Base-by-base conservation (phyloP, 2,329 filamentous ascomycete species). In the Rugonectria rugulosa region DNA sequence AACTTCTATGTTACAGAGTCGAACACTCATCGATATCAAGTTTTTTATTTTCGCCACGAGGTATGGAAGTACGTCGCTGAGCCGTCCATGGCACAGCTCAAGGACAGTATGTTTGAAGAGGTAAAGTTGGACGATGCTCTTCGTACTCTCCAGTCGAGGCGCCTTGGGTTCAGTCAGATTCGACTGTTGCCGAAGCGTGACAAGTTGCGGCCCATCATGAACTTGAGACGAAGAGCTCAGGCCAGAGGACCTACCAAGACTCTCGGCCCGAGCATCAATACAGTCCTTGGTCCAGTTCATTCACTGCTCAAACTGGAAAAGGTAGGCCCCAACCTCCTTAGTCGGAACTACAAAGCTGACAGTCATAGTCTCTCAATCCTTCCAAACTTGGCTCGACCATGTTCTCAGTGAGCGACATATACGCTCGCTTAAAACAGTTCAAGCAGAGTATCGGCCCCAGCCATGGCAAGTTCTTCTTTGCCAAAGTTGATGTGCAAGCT, bases 1-100 rank as follows among this genome's bases (percentile, higher is more conserved):
- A 93, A 95, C 67, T 99, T 99, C 68, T 94, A 98, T 69, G 90
- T 97, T 31, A 99, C 95, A 0, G 95, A 99, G 72, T 95, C 92
- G 0, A 92, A 86, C 60, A 79, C 81, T 1, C 86, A 97, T 68
- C 87, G 89, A 14, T 92, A 95, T 65, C 86, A 87, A 23, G 76
- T 98, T 1, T 97, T 96, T 72, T 99, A 92, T 75, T 98, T 97
- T 70, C 89, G 94, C 4, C 95, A 99, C 62, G 95, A 99, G 72
- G 81, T 95, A 9, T 99, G 95, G 95, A 86, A 84, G 45, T 81
- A 81, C 34, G 73, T 98, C 27, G 86, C 88, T 2, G 88, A 93
- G 64, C 90, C 92, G 6, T 85, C 88, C 0, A 77, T 97, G 69
- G 72, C 79, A 1, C 76, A 76, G 1, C 75, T 98, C 19, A 95